Evolutionary conservation across 441 rosid genomes (phyloP).

Genomic region (Iberis amara): DNA sequence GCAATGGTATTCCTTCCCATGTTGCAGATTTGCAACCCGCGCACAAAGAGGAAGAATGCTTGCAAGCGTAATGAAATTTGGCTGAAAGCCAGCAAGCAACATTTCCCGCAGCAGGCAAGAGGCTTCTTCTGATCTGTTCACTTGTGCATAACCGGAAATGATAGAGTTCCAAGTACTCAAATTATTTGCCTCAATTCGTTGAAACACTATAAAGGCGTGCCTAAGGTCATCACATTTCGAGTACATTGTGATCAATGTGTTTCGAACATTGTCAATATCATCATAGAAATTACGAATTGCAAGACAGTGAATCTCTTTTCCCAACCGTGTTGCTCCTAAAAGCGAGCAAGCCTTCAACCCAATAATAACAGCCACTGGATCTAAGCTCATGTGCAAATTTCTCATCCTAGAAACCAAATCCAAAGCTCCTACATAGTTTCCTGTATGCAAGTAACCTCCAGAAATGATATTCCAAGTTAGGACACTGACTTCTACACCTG

Average conservation of each 20-base stretch:
- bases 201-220: conserved; percentile 45
- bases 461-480: conserved; percentile 65
- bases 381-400: conserved; percentile 38
- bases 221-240: conserved; percentile 51
- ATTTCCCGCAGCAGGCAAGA: conserved; percentile 50
- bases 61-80: conserved; percentile 63
- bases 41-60: conserved; percentile 79
- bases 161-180: conserved; percentile 70
- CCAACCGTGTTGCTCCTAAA: conserved; percentile 41
- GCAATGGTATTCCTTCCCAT: conserved; percentile 76
- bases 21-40: conserved; percentile 61
- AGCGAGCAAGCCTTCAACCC: conserved; percentile 75
- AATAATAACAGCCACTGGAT: conserved; percentile 53
- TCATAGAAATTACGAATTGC: conserved; percentile 41
- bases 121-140: conserved; percentile 58
- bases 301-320: conserved; percentile 59
- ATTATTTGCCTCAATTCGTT: conserved; percentile 33
- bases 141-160: conserved; percentile 52
- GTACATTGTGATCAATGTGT: conserved; percentile 72
- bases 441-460: conserved; percentile 46
- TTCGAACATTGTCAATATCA: conserved; percentile 42
- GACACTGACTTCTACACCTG: conserved; percentile 38
- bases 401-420: conserved; percentile 50
- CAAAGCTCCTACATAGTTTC: conserved; percentile 48
- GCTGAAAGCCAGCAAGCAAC: conserved; percentile 53